Percentiles rank a stretch among this genome's conserved stretches.
Conservation (phyloP, 2,329 filamentous ascomycete genomes). For the Cercospora nicotianae region DNA sequence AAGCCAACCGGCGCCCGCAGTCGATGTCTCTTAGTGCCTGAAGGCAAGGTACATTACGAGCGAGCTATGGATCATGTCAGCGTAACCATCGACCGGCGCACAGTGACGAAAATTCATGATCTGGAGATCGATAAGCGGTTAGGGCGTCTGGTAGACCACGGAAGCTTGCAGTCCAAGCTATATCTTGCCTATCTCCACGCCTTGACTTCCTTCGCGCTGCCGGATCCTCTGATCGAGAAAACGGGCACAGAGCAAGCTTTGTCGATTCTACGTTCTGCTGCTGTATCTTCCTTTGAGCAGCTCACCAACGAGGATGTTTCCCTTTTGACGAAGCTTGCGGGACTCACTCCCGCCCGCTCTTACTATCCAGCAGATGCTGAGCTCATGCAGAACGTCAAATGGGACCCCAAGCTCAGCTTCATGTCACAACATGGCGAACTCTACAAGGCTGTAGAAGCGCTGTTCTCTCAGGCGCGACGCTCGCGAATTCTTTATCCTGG, state of each 20-base stretch:
- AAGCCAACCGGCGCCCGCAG: slow-evolving; percentile 30
- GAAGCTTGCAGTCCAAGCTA: slow-evolving; percentile 41
- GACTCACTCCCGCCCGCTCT: slow-evolving; percentile 38
- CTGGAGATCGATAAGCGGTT: slow-evolving; percentile 58
- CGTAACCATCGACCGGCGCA: slow-evolving; percentile 37
- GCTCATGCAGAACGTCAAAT: slow-evolving; percentile 48
- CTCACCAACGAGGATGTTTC: slow-evolving; percentile 22
- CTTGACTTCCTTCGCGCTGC: slow-evolving; percentile 57
- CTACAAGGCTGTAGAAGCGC: slow-evolving; percentile 12
- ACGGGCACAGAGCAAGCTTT: slow-evolving; percentile 61
- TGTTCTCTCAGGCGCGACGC: slow-evolving; percentile 13
- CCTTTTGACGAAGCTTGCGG: slow-evolving; percentile 34
- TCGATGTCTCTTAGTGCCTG: slow-evolving; percentile 53
- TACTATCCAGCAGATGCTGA: slow-evolving; percentile 47
- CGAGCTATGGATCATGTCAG: slow-evolving; percentile 48
- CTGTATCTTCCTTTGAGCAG: slow-evolving; percentile 29
- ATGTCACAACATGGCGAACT: slow-evolving; percentile 19
- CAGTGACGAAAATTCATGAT: slow-evolving; percentile 55
- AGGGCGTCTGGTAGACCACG: slow-evolving; percentile 58
- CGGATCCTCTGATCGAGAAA: slow-evolving; percentile 58
- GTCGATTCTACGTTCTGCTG: slow-evolving; percentile 26
- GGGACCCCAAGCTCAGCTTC: slow-evolving; percentile 43
- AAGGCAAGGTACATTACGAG: slow-evolving; percentile 32
- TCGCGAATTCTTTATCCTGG: slow-evolving; percentile 8
- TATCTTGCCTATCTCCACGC: slow-evolving; percentile 58